Base-by-base conservation (phyloP, 2,329 filamentous ascomycete genomes). In the Herpotrichia juniperi region DNA sequence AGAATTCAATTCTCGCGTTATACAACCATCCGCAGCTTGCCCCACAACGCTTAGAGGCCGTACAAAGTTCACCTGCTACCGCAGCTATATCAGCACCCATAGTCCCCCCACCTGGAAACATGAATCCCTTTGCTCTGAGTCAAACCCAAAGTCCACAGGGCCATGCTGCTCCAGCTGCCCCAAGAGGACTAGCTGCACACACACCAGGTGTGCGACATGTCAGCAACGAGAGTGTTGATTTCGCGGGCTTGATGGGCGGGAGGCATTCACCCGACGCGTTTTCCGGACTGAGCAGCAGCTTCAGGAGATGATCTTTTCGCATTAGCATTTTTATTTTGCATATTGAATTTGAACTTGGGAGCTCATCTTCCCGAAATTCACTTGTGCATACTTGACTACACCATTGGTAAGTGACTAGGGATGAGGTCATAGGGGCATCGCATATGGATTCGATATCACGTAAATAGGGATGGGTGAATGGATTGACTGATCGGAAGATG, bases 251-350 rank as follows among this genome's bases (percentile, higher is more conserved):
- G 34, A 79, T 85, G 71, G 82, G 63, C 62, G 89, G 89, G 9
- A 79, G 89, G 35, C 89, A 92, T 66, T 91, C 88, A 62, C 89
- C 89, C 3, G 89, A 93, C 72, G 89, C 89, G 12, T 93, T 92
- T 79, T 85, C 89, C 2, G 89, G 87, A 45, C 76, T 93, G 57
- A 91, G 88, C 64, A 85, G 88, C 40, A 73, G 75, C 51, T 79
- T 69, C 50, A 57, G 70, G 51, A 59, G 69, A 40, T 73, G 31
- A 46, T 16, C 11, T 17, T 34, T 26, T 32, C 10, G 16, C 5
- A 32, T 8, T 31, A 26, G 16, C 9, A 39, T 16, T 16, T 51
- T 8, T 8, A 39, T 31, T 11, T 47, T 9, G 10, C 16, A 22
- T 2, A 32, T 42, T 24, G 28, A 30, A 30, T 34, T 31, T 24